Base-by-base conservation (phyloP, 805 yeast genomes). In the Scheffersomyces ergatensis region DNA sequence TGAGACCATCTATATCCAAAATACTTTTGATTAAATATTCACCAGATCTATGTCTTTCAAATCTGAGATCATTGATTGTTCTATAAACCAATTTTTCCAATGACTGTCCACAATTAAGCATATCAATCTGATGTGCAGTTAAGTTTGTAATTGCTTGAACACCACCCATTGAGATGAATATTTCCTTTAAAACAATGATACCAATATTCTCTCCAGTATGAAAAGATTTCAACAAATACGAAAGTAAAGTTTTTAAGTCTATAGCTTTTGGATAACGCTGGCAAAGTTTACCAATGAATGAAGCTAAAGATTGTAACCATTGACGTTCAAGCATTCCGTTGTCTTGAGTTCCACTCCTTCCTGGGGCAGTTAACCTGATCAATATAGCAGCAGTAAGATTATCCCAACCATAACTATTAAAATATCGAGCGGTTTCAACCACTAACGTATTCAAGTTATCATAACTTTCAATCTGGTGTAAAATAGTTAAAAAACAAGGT, bases 381-480 rank as follows among this genome's bases (percentile, higher is more conserved):
- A 90, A 66, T 3, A 90, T 62, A 1, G 85, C 89, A 52, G 79
- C 81, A 4, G 90, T 83, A 23, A 92, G 61, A 2, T 81, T 85
- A 58, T 92, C 98, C 89, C 95, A 89, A 0, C 89, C 89, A 52
- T 84, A 83, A 4, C 66, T 74, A 37, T 82, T 83, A 57, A 89
- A 88, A 54, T 78, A 83, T 31, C 80, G 68, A 0, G 96, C 89
- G 5, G 93, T 78, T 35, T 83, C 83, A 8, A 88, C 89, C 5
- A 92, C 80, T 42, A 92, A 69, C 29, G 79, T 81, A 34, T 83
- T 85, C 47, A 92, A 76, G 55, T 92, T 92, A 55, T 85, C 96
- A 57, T 92, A 92, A 65, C 93, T 88, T 60, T 92, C 98, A 47
- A 92, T 80, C 55, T 89, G 97, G 34, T 80, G 79, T 9, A 90